A percentile compares a stretch with the other conserved stretches of the same genome.
Conservation (phyloP, 495 filamentous ascomycete genomes). For the Penicillium egyptiacum region DNA sequence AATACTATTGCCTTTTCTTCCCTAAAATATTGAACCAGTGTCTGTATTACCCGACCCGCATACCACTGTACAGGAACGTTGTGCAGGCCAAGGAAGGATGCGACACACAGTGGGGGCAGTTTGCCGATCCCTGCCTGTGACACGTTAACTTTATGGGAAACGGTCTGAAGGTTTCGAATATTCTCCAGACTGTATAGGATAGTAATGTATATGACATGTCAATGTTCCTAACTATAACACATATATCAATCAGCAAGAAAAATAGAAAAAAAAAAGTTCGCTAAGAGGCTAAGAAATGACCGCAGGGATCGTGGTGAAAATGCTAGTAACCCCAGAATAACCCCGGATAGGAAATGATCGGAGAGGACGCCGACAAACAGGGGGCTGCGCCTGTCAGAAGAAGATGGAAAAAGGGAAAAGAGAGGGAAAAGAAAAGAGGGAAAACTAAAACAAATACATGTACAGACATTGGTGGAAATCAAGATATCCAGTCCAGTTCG, state of each 20-base stretch:
- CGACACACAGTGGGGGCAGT: conserved; percentile 20
- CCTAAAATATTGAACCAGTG: no score
- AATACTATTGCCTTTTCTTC: not conserved
- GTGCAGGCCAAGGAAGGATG: conserved; percentile 22
- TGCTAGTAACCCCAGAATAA: conserved; percentile 23
- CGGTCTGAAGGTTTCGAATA: conserved; percentile 16
- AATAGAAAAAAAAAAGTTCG: not conserved
- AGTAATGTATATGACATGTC: no score
- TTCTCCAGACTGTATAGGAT: conserved; percentile 7
- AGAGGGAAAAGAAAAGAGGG: not conserved
- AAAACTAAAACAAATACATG: no score
- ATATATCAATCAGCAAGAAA: no score
- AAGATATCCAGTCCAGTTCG: no score
- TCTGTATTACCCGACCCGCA: conserved; percentile 32
- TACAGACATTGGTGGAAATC: no score
- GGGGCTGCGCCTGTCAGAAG: conserved; percentile 10
- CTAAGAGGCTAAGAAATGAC: conserved; percentile 3
- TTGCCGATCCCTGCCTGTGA: conserved; percentile 31
- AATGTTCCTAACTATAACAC: no score
- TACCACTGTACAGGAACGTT: conserved; percentile 18
- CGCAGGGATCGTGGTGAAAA: conserved; percentile 8
- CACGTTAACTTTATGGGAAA: conserved; percentile 2
- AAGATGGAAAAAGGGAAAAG: not conserved
- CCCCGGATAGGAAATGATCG: conserved; percentile 21
- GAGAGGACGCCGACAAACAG: conserved; percentile 15